Conservation (phyloP, 805 yeast species). For the Saccharomycopsis fodiens region DNA sequence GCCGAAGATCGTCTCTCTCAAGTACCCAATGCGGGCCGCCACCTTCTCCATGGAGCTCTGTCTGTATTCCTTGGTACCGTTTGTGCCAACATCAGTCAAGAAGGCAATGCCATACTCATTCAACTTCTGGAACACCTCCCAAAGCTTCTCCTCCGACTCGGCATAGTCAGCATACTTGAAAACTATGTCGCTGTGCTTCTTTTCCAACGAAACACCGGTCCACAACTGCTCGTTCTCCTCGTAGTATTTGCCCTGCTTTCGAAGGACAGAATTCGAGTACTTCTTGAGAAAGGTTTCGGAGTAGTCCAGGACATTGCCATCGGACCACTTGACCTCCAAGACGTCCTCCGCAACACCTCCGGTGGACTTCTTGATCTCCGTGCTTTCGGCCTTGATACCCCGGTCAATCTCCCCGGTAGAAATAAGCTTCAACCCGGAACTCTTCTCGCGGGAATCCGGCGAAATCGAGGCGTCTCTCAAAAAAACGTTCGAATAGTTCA, state of each 20-base stretch:
- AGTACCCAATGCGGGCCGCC: constrained; percentile 55
- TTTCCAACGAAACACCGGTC: constrained; percentile 4
- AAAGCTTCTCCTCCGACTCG: constrained; percentile 13
- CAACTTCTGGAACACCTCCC: constrained; percentile 8
- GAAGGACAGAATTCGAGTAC: constrained; percentile 31
- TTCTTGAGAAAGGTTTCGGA: constrained; percentile 39
- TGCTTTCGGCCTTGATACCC: constrained; percentile 31
- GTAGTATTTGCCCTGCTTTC: constrained; percentile 23
- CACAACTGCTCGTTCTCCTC: constrained; percentile 18
- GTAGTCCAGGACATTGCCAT: constrained; percentile 38
- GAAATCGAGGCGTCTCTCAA: constrained; percentile 58
- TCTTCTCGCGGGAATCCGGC: constrained; percentile 41
- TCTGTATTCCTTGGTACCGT: constrained; percentile 22
- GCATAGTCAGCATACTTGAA: constrained; percentile 6
- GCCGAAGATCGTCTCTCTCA: constrained; percentile 68
- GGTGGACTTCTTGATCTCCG: constrained; percentile 12
- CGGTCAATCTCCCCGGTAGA: constrained; percentile 44
- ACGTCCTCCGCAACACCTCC: constrained; percentile 20
- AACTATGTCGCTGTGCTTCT: constrained; percentile 2
- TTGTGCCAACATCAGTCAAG: constrained; percentile 12
- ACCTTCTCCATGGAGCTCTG: constrained; percentile 32
- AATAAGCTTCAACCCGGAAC: constrained; percentile 54
- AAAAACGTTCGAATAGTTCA: constrained; percentile 43
- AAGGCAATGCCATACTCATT: constrained; percentile 18
- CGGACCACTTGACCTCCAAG: constrained; percentile 41